Conservation (phyloP, 2,329 filamentous ascomycete species). For the Microdochium trichocladiopsis region DNA sequence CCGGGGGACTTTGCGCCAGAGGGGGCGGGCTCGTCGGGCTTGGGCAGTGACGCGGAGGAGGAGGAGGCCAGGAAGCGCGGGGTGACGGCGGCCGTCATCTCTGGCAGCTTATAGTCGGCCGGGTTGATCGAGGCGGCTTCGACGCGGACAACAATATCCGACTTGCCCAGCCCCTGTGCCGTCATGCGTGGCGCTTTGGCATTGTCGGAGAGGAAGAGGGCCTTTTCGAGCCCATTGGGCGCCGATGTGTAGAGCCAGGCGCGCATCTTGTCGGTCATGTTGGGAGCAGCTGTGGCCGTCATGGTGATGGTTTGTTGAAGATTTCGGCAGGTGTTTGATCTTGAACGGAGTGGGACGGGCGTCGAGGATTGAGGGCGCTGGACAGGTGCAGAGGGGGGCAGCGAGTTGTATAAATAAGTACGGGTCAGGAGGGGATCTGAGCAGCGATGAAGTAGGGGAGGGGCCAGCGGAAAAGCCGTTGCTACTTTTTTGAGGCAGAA, state of each 20-base stretch:
- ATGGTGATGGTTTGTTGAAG: background rate
- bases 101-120: conserved; percentile 56
- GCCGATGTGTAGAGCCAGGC: conserved; percentile 49
- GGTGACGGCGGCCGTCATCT: conserved; percentile 18
- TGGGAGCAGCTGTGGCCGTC: background rate
- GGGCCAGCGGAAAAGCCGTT: too few species aligned
- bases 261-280: conserved; percentile 33
- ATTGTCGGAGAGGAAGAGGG: conserved; percentile 36
- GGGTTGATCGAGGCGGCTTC: conserved; percentile 50
- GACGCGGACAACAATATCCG: conserved; percentile 48
- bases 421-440: too few species aligned
- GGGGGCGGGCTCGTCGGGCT: conserved; percentile 39
- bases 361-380: too few species aligned
- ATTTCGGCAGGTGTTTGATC: too few species aligned
- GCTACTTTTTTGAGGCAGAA: too few species aligned
- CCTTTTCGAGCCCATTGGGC: conserved; percentile 41
- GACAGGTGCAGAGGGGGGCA: too few species aligned
- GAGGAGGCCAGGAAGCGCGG: conserved; percentile 21
- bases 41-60: conserved; percentile 26
- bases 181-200: conserved; percentile 28
- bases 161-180: conserved; percentile 22
- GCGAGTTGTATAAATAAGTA: too few species aligned
- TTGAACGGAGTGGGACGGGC: too few species aligned
- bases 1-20: conserved; percentile 23
- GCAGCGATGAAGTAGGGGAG: too few species aligned